phyloP scores from a whole-genome alignment of 2,329 filamentous ascomycete genomes.

The Phyllosticta capitalensis region DNA sequence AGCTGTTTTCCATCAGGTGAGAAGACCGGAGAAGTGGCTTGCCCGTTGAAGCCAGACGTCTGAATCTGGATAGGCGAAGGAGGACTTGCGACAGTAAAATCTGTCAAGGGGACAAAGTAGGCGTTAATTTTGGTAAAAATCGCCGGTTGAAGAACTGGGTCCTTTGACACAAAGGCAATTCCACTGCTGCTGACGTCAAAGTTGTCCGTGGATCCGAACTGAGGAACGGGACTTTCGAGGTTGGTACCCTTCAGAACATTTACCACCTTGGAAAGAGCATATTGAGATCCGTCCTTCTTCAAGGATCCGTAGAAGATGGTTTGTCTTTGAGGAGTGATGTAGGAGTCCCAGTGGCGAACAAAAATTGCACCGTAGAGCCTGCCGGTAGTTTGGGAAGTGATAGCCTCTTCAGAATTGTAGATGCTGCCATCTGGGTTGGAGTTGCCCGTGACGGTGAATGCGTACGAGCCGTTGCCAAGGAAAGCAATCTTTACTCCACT shows the following conservation, averaged over 20 bases:
- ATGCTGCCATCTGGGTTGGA: slow-evolving; percentile 61
- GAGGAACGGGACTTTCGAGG: slow-evolving; percentile 59
- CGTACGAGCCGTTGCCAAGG: slow-evolving; percentile 29
- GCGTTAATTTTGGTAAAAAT: slow-evolving; percentile 74
- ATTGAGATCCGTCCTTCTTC: slow-evolving; percentile 16
- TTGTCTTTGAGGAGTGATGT: slow-evolving; percentile 53
- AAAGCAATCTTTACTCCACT: slow-evolving; percentile 38
- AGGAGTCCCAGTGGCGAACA: slow-evolving; percentile 78
- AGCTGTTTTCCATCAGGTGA: slow-evolving; percentile 61
- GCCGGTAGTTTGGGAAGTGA: slow-evolving; percentile 53
- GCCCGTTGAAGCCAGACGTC: slow-evolving; percentile 53
- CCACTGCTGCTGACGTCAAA: slow-evolving; percentile 63
- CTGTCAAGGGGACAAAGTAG: slow-evolving; percentile 59
- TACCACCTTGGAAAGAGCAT: slow-evolving; percentile 38
- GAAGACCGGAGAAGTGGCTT: slow-evolving; percentile 59
- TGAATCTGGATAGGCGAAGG: slow-evolving; percentile 44
- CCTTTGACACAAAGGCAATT: slow-evolving; percentile 66
- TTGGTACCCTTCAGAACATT: slow-evolving; percentile 54
- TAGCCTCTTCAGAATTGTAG: slow-evolving; percentile 53
- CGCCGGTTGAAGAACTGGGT: slow-evolving; percentile 60
- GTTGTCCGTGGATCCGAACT: slow-evolving; percentile 71
- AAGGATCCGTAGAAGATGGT: slow-evolving; percentile 64
- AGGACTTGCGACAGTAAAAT: slow-evolving; percentile 47
- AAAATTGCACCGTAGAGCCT: slow-evolving; percentile 67
- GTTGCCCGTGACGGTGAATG: slow-evolving; percentile 46